Evolutionary conservation across 192 early-diverging fungal species (phyloP).

Genomic region (Pilaira anomala): DNA sequence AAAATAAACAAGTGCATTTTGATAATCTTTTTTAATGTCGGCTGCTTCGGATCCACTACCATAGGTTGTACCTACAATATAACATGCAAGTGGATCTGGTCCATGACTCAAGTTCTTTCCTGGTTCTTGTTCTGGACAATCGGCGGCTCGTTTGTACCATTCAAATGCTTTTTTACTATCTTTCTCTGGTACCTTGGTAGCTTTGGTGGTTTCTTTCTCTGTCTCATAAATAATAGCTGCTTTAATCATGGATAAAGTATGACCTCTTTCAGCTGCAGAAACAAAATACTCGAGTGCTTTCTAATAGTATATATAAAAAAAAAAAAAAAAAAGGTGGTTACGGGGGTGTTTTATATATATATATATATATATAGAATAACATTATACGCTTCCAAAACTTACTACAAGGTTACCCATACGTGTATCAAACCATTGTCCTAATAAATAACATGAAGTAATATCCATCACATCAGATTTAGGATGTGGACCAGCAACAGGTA

Average conservation of each 20-base stretch:
- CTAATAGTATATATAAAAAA: too few relatives aligned
- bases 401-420: slow-evolving; percentile 32
- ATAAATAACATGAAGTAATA: slow-evolving; percentile 31
- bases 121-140: slow-evolving; percentile 8
- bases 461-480: slow-evolving; percentile 24
- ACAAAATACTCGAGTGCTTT: slow-evolving; percentile 28
- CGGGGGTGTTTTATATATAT: not conserved
- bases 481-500: slow-evolving; percentile 24
- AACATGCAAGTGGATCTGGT: slow-evolving; percentile 36
- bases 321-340: not conserved
- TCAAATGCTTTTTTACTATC: slow-evolving; percentile 32
- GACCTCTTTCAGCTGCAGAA: slow-evolving; percentile 30
- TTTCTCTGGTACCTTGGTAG: slow-evolving; percentile 13
- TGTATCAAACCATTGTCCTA: slow-evolving; percentile 34
- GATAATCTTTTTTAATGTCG: slow-evolving; percentile 31
- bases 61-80: slow-evolving; percentile 36
- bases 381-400: slow-evolving; percentile 4
- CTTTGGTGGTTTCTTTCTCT: not conserved
- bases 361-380: too few relatives aligned
- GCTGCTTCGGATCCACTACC: slow-evolving; percentile 33
- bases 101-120: slow-evolving; percentile 18
- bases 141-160: slow-evolving; percentile 38
- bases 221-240: slow-evolving; percentile 35
- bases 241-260: slow-evolving; percentile 38
- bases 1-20: slow-evolving; percentile 29